Evolutionary conservation across 371 early-diverging fungal species (phyloP), one percentile per base, ranked within the genome.

Genomic region (Apophysomyces ossiformis): DNA sequence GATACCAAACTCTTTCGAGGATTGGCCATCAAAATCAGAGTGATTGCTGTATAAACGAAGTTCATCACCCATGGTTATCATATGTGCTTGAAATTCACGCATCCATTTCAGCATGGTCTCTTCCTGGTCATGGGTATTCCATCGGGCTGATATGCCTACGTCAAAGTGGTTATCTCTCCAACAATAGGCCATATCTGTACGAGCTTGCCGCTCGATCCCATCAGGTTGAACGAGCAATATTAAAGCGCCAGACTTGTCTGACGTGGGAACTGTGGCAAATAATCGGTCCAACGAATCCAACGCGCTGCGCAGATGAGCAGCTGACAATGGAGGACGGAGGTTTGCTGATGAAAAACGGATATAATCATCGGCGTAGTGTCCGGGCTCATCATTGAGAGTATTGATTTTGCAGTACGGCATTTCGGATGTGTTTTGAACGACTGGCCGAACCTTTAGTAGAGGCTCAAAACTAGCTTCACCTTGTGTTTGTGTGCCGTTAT

Each of bases 141-240:
- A 75, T 5, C 45, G 50, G 37, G 68, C 70, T 5, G 69, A 65
- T n/a, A 75, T 47, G 32, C 69, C 75, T 11, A 67, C 66, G 58
- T 75, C 75, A 65, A 75, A 69, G 37, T 67, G 54, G 26, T 57
- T 63, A 43, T 75, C 72, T n/a, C 75, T 43, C 75, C 75, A 75
- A 21, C 66, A 50, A 56, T 69, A 75, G 0, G 75, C 71, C 69
- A 69, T 75, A 39, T 71, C 71, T 21, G 64, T 65, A 15, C 60
- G 46, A 11, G 47, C 32, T n/a, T 59, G 63, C 26, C 66, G 66
- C 61, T 60, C 50, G 7, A 75, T 63, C 32, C 65, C 75, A 39
- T 75, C 66, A 1, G 71, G 69, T 41, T 75, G 75, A 11, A 71
- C 64, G 41, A 66, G 37, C 44, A 71, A 37, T 32, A 69, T 58